Base-by-base conservation (phyloP, 169 alveolate genomes). In the Cryptosporidium tyzzeri region DNA sequence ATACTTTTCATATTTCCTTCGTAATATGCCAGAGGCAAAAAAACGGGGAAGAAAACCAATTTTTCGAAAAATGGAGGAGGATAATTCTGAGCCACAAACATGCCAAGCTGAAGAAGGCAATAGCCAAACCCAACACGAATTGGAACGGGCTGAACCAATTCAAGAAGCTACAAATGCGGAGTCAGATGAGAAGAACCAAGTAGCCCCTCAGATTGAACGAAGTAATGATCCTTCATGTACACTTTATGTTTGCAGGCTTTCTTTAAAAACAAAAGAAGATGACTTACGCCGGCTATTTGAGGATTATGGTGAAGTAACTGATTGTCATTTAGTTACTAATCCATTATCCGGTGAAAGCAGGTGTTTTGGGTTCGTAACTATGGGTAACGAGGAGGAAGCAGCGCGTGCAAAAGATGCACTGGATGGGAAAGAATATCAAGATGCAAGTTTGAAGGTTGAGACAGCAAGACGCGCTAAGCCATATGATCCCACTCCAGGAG, bases 31-130 rank as follows among this genome's bases (percentile, higher is more conserved):
- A 35, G 89, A 61, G 68, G 75, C 75, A 26, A 80, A 80, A 67
- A 80, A 80, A 80, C 89, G 89, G 80, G 89, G 89, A 80, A 80
- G 89, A 80, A 80, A 62, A 33, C 89, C 89, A n/a, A 59, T 59
- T 16, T 39, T 50, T 31, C 51, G 75, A 53, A 62, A 59, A 65
- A 80, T 65, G 73, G 89, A 80, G 75, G 89, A 80, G 75, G 89
- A 80, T 23, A 80, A 50, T 80, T 39, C 75, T 37, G 89, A 80
- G 21, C 55, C 89, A 44, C 71, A 80, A 62, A 33, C 86, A 18
- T 37, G 39, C 1, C 16, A 23, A 80, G n/a, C 31, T 80, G 75
- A 61, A 26, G 75, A 48, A n/a, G 67, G 29, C 5, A 41, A 80
- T 16, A 39, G 26, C 39, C 55, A 18, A 31, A 31, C n/a, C n/a